Conservation (phyloP, 2,329 filamentous ascomycete genomes). For the Ophiosphaerella narmari region DNA sequence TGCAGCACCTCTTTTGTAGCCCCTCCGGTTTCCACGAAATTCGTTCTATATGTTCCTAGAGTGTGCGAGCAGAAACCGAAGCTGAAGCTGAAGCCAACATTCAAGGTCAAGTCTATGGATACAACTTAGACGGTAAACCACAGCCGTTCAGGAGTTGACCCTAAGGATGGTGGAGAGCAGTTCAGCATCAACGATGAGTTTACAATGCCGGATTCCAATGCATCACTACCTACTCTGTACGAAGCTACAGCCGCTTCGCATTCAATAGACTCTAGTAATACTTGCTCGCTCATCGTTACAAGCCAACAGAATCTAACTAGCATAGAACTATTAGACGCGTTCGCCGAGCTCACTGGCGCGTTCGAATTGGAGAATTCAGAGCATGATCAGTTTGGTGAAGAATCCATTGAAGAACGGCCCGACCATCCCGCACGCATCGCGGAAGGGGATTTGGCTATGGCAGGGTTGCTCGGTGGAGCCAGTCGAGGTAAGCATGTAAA, state of each 20-base stretch:
- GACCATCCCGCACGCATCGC: constrained; percentile 3
- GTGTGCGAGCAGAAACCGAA: constrained; percentile 9
- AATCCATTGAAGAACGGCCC: constrained; percentile 6
- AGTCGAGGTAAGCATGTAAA: constrained; percentile 11
- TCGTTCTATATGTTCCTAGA: constrained; percentile 13
- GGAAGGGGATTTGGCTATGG: constrained; percentile 5
- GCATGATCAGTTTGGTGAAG: constrained; percentile 5
- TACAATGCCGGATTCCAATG: constrained; percentile 5
- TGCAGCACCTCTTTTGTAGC: constrained; percentile 1
- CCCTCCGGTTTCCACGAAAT: constrained; percentile 11
- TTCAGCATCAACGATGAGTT: constrained; percentile 5
- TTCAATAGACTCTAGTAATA: constrained; percentile 13
- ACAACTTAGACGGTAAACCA: constrained; percentile 11
- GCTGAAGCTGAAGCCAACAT: neutral
- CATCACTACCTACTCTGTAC: neutral
- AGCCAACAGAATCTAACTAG: constrained; percentile 12
- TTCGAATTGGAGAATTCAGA: constrained; percentile 6
- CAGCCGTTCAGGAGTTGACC: constrained; percentile 4
- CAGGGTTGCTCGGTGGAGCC: constrained; percentile 4
- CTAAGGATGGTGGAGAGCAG: constrained; percentile 3
- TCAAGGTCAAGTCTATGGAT: constrained; percentile 8
- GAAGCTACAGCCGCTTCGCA: constrained; percentile 4
- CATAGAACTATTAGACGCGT: constrained; percentile 6
- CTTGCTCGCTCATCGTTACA: constrained; percentile 9
- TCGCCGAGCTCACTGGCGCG: neutral